Evolutionary conservation across 2,329 filamentous ascomycete genomes (phyloP), one percentile per base, ranked within the genome.

Genomic region (Aspergillus phoenicis): DNA sequence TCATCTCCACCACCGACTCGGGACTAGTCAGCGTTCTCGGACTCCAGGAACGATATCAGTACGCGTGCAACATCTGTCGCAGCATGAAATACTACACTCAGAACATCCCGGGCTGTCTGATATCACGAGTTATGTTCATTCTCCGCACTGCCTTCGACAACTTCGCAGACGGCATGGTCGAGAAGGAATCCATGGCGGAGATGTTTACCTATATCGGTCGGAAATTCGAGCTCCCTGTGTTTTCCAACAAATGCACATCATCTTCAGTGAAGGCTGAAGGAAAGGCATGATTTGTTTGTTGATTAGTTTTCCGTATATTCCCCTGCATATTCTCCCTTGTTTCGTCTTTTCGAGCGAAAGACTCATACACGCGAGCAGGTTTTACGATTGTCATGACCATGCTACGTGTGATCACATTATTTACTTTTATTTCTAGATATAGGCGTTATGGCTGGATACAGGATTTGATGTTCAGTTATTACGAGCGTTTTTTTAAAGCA

Each of bases 61-160:
- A 63, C 26, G 71, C 69, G 17, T 72, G 71, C 62, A 67, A 71
- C 45, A 73, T 73, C 55, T 72, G 70, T 43, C 69, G 71, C 38
- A 73, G 69, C 57, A 68, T 71, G 64, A 69, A 67, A 49, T 73
- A 70, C 52, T 72, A 71, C 52, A 54, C 71, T 11, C 62, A 63
- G 24, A 66, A 62, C 3, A 62, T 66, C n/a, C 70, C 71, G 8
- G 71, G 71, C 2, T 69, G 59, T 33, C 43, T 73, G 5, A 63
- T 72, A 2, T 71, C 68, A 11, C 70, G 71, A 10, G 62, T 71
- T n/a, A 72, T 72, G 65, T 73, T 73, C 38, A 65, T 69, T 3
- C 62, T 72, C 17, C 68, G 69, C 11, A 66, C 68, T 2, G 66
- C 71, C 1, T 72, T 70, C 43, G 69, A 71, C 54, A 66, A 61